Conservation (phyloP, 257 asterid genomes). For the Marsdenia floribunda region DNA sequence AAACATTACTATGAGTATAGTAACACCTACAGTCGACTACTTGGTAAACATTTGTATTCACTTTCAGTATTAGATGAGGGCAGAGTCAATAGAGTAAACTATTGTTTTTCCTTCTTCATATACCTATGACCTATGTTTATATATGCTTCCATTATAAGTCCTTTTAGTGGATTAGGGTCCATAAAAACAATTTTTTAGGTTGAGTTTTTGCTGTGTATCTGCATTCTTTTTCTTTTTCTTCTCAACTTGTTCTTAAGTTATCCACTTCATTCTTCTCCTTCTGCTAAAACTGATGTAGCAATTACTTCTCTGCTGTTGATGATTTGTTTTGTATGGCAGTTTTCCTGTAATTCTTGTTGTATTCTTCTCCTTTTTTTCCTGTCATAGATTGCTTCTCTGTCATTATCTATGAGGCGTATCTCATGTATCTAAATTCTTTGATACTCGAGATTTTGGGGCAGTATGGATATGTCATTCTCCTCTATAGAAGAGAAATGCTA, state of each 20-base stretch:
- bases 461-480: background rate
- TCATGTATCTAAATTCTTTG: background rate
- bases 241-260: background rate
- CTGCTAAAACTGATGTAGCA: background rate
- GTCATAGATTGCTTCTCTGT: background rate
- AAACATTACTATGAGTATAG: background rate
- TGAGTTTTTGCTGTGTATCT: background rate
- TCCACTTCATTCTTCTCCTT: background rate
- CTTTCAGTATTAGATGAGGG: background rate
- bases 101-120: background rate
- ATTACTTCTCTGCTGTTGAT: background rate
- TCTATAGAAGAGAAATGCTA: background rate
- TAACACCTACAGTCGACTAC: background rate
- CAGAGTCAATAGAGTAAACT: background rate
- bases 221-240: background rate
- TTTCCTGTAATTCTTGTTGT: background rate
- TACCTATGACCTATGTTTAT: background rate
- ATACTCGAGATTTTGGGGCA: background rate
- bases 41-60: background rate
- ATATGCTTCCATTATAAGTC: background rate
- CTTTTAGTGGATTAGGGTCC: background rate
- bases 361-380: background rate
- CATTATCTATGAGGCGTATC: background rate
- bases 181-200: background rate
- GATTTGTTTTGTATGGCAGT: background rate